Conservation (phyloP, 2,329 filamentous ascomycete species). For the Westerdykella ornata region DNA sequence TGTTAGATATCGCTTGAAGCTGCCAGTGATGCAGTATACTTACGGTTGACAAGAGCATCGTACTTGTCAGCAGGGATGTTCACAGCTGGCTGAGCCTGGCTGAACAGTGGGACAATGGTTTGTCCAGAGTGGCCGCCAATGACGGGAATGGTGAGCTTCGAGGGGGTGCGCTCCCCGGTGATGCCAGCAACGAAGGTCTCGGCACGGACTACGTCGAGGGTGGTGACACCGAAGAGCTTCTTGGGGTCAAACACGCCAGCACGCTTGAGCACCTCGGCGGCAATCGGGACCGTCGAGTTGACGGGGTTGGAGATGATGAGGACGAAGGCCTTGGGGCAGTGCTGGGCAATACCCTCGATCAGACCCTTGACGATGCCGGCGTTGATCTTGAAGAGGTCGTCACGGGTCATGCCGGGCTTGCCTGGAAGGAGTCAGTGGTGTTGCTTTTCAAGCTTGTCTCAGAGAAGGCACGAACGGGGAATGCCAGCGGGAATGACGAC, state of each 20-base stretch:
- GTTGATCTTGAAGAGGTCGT: slow-evolving; percentile 99
- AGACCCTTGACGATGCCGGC: slow-evolving; percentile 94
- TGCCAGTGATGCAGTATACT: slow-evolving; percentile 20
- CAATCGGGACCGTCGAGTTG: slow-evolving; percentile 97
- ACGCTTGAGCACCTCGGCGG: slow-evolving; percentile 91
- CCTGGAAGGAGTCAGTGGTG: slow-evolving; percentile 50
- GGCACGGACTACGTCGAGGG: slow-evolving; percentile 94
- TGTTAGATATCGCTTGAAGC: slow-evolving; percentile 4
- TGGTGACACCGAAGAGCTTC: slow-evolving; percentile 97
- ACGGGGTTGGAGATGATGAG: slow-evolving; percentile 99
- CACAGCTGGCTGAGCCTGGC: slow-evolving; percentile 73
- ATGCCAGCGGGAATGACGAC: slow-evolving; percentile 97
- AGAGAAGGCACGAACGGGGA: slow-evolving; percentile 60
- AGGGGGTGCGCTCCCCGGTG: slow-evolving; percentile 71
- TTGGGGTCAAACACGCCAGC: slow-evolving; percentile 90
- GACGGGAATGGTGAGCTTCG: slow-evolving; percentile 80
- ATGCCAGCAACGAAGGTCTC: slow-evolving; percentile 93
- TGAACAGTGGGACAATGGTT: slow-evolving; percentile 97
- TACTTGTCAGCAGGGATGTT: slow-evolving; percentile 84
- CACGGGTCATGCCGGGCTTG: slow-evolving; percentile 98
- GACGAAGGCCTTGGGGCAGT: slow-evolving; percentile 86
- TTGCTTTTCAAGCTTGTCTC: background rate
- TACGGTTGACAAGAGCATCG: slow-evolving; percentile 79
- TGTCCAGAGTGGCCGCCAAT: slow-evolving; percentile 96
- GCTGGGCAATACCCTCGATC: slow-evolving; percentile 79